phyloP scores from a whole-genome alignment of 495 filamentous ascomycete genomes.

The Xanthoparmelia taractica region DNA sequence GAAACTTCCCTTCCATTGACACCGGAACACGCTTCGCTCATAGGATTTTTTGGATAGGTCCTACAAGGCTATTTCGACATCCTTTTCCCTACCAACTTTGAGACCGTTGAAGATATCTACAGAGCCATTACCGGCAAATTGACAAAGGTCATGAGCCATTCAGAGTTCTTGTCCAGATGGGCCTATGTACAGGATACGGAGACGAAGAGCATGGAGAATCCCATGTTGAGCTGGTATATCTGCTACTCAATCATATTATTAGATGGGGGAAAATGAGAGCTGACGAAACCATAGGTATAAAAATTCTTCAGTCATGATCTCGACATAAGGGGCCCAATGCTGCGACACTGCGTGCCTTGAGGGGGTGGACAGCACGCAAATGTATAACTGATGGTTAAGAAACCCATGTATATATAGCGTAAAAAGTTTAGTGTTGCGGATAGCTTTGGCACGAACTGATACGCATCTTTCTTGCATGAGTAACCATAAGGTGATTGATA shows the following conservation, averaged over 20 bases:
- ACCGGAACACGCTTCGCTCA: background rate
- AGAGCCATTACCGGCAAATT: constrained; percentile 84
- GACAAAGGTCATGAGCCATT: constrained; percentile 74
- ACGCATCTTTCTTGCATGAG: background rate
- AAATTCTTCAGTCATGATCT: constrained; percentile 21
- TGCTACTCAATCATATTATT: background rate
- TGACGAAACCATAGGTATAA: constrained; percentile 50
- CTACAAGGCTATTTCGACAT: constrained; percentile 99
- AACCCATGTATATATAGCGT: background rate
- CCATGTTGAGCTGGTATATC: constrained; percentile 76
- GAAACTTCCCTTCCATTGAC: background rate
- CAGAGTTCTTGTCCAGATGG: constrained; percentile 84
- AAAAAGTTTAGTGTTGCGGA: background rate
- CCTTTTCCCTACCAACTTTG: constrained; percentile 94
- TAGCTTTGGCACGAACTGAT: background rate
- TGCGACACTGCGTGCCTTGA: background rate
- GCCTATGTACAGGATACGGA: constrained; percentile 83
- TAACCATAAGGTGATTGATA: background rate
- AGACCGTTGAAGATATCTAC: constrained; percentile 80
- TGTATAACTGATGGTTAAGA: background rate
- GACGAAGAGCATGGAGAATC: constrained; percentile 87
- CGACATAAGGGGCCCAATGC: background rate
- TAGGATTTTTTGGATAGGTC: constrained; percentile 46
- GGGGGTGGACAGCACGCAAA: background rate
- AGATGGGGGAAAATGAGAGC: constrained; percentile 72